Evolutionary conservation across 805 yeast genomes (phyloP), one percentile per base, ranked within the genome.

Genomic region (Nakazawaea peltata): DNA sequence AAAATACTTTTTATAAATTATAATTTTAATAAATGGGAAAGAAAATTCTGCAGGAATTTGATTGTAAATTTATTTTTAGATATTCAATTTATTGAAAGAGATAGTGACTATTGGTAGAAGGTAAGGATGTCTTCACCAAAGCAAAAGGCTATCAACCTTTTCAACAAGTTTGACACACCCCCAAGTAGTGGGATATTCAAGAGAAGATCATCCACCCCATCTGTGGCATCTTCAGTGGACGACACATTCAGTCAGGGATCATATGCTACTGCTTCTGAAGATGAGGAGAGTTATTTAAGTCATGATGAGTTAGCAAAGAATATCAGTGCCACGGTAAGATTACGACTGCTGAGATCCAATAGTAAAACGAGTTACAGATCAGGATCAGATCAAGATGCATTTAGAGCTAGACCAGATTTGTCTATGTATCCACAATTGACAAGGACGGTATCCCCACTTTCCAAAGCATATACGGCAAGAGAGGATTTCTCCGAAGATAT

Each of bases 291-390:
- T 3, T 28, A 26, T 16, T 26, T 22, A 23, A 16, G 22, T n/a
- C 13, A 34, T 18, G 30, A 32, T 28, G 36, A 27, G 17, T 26
- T 36, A 7, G 27, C 32, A 5, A 28, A 31, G 17, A 19, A 27
- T 22, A 36, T 36, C 30, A 36, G 40, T 32, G 40, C 40, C 33
- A 36, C 40, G 5, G 32, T 36, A 12, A 27, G 24, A 18, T 23
- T 36, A 21, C 31, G 28, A n/a, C 21, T 6, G 15, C 16, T n/a
- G 12, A 30, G 14, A 16, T 19, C 28, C 23, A 21, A 17, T 15
- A 18, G 12, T 15, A 10, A 19, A 12, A 14, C 14, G 14, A 19
- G 5, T 19, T 15, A 16, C 11, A n/a, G 19, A 19, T 16, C 28
- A 16, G 9, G 23, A n/a, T 23, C 37, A 17, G 17, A 6, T 7